Conservation (phyloP, 345 rosid genomes). For the Populus alba region DNA sequence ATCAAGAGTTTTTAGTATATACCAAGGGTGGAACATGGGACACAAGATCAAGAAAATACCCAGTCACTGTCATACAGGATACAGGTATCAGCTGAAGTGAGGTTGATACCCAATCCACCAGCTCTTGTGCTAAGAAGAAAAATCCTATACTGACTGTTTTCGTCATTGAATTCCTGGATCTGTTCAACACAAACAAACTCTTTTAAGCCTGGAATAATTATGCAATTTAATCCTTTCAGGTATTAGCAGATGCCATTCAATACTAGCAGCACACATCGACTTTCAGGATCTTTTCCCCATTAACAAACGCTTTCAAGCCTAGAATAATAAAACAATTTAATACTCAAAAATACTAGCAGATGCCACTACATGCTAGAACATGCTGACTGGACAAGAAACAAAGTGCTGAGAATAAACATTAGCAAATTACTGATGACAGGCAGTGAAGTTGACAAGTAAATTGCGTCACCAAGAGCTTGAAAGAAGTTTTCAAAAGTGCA, state of each 20-base stretch:
- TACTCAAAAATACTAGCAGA: neutral
- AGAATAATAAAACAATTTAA: neutral
- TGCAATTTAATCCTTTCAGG: no score
- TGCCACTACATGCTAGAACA: no score
- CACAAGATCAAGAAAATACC: slow-evolving; percentile 43
- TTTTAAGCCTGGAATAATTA: no score
- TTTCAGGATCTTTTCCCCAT: no score
- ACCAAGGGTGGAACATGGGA: neutral
- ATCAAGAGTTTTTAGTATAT: neutral
- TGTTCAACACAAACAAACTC: slow-evolving; percentile 23
- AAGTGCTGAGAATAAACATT: no score
- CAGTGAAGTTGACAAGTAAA: neutral
- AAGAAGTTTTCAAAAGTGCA: neutral
- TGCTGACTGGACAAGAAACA: neutral
- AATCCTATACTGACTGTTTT: slow-evolving; percentile 54
- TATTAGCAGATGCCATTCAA: no score
- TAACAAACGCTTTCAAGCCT: neutral
- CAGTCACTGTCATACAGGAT: slow-evolving; percentile 96
- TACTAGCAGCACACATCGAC: no score
- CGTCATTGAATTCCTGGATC: slow-evolving; percentile 82
- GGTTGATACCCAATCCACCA: slow-evolving; percentile 97
- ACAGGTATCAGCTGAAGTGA: slow-evolving; percentile 94
- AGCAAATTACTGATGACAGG: neutral
- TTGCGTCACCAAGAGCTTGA: neutral
- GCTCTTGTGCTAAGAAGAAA: slow-evolving; percentile 97